Conservation (phyloP, 169 alveolate genomes). For the Plasmodium vivax region DNA sequence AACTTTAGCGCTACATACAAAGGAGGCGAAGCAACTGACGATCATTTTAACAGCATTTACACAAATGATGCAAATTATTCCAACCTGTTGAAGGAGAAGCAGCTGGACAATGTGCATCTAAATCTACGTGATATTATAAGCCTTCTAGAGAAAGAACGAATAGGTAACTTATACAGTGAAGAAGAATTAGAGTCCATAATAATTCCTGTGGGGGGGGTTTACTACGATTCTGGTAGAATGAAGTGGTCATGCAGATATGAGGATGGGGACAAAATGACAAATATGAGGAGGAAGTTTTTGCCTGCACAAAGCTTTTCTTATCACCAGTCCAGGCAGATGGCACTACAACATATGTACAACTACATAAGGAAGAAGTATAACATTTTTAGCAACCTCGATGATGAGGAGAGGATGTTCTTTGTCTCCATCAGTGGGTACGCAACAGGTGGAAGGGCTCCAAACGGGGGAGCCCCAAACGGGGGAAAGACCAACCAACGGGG, state of each 20-base stretch:
- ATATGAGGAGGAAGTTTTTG: slow-evolving; percentile 10
- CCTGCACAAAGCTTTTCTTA: slow-evolving; percentile 17
- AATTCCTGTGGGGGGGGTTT: slow-evolving; percentile 28
- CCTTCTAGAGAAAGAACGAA: slow-evolving; percentile 51
- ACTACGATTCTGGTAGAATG: slow-evolving; percentile 21
- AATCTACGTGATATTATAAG: slow-evolving; percentile 43
- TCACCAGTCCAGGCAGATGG: slow-evolving; percentile 58
- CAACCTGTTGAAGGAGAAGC: background rate
- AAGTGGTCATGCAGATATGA: slow-evolving; percentile 38
- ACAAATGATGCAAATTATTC: background rate
- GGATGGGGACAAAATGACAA: background rate
- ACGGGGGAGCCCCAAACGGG: background rate
- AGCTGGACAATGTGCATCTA: slow-evolving; percentile 1
- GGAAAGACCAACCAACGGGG: background rate
- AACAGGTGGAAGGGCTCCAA: background rate
- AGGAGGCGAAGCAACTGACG: background rate
- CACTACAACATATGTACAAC: slow-evolving; percentile 39
- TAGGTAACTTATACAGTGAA: slow-evolving; percentile 54
- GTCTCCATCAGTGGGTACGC: slow-evolving; percentile 1
- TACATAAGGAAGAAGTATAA: slow-evolving; percentile 34
- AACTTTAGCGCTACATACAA: background rate
- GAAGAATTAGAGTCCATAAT: slow-evolving; percentile 59
- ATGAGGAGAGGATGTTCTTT: slow-evolving; percentile 44
- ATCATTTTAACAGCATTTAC: background rate
- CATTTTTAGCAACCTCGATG: slow-evolving; percentile 38